These are phyloP conservation scores for Xylariaceae sp. DNA, from an alignment of 2,329 filamentous ascomycete species.

Conservation along the genomic window DNA sequence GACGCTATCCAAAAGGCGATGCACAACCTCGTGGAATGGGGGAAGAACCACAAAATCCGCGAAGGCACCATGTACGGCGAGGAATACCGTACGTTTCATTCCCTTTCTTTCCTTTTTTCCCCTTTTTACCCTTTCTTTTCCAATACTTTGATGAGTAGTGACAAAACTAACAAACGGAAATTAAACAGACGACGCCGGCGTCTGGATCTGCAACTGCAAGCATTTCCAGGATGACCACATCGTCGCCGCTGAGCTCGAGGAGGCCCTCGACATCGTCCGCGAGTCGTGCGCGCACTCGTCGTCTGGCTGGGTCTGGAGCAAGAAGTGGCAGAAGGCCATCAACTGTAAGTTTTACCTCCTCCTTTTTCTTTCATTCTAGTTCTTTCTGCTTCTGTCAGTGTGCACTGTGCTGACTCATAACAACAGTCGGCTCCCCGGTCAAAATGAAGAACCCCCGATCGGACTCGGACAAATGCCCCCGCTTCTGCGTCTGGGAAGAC, in stretches of 20 bases:
- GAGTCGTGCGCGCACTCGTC: not conserved
- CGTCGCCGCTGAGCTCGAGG: not conserved
- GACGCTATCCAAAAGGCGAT: not conserved
- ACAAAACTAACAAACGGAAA: not conserved
- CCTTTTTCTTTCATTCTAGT: not conserved
- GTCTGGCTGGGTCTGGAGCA: slow-evolving; percentile 11
- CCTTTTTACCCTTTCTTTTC: no score
- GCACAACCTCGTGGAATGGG: not conserved
- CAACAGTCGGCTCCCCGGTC: not conserved
- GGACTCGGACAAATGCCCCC: not conserved
- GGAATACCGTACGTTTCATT: not conserved
- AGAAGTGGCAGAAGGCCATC: slow-evolving; percentile 8
- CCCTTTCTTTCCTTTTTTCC: not conserved
- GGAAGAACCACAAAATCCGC: not conserved
- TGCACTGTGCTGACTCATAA: not conserved
- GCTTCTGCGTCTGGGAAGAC: not conserved
- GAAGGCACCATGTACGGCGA: not conserved
- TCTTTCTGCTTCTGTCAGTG: no score
- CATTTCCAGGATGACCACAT: not conserved
- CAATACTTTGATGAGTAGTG: not conserved
- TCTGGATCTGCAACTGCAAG: slow-evolving; percentile 18
- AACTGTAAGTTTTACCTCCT: slow-evolving; percentile 2
- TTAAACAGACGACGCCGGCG: not conserved
- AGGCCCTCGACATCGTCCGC: not conserved
- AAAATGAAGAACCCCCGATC: not conserved